A percentile compares a stretch with the other conserved stretches of the same genome.
These are phyloP conservation scores for Plasmodium reichenowi DNA, from an alignment of 169 alveolate species.

Conservation along the genomic window DNA sequence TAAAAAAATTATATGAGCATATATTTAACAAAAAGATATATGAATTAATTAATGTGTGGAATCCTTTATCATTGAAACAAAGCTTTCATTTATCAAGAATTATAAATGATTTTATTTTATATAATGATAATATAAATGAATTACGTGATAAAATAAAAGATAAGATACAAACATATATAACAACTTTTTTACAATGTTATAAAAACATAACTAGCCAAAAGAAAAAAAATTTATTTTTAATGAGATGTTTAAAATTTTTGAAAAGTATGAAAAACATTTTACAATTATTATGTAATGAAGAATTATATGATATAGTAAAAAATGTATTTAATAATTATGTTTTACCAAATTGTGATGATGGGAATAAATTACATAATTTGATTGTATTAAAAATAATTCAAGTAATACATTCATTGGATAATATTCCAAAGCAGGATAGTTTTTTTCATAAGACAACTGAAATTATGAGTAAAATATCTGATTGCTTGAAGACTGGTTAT, in stretches of 20 bases:
- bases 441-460: slow-evolving; percentile 5
- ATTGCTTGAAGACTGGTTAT: slow-evolving; percentile 14
- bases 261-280: slow-evolving; percentile 37
- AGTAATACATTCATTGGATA: slow-evolving; percentile 30
- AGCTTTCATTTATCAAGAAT: slow-evolving; percentile 43
- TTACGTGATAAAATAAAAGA: slow-evolving; percentile 21
- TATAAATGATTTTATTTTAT: slow-evolving; percentile 33
- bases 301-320: slow-evolving; percentile 36
- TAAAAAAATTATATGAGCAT: slow-evolving; percentile 15
- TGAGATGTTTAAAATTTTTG: slow-evolving; percentile 70
- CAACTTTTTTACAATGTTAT: slow-evolving; percentile 47
- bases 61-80: slow-evolving; percentile 63
- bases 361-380: slow-evolving; percentile 52
- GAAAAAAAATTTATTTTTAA: slow-evolving; percentile 63
- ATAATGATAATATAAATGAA: slow-evolving; percentile 8
- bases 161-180: slow-evolving; percentile 14
- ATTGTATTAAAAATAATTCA: slow-evolving; percentile 26
- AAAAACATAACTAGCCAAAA: slow-evolving; percentile 34
- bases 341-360: slow-evolving; percentile 42
- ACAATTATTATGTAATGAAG: slow-evolving; percentile 9
- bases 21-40: slow-evolving; percentile 40
- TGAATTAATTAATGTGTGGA: slow-evolving; percentile 70
- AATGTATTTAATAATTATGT: slow-evolving; percentile 41
- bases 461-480: slow-evolving; percentile 7
- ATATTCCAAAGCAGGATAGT: slow-evolving; percentile 13